Evolutionary conservation across 139 green algal species (phyloP).

Genomic region (Chlorella vulgaris): DNA sequence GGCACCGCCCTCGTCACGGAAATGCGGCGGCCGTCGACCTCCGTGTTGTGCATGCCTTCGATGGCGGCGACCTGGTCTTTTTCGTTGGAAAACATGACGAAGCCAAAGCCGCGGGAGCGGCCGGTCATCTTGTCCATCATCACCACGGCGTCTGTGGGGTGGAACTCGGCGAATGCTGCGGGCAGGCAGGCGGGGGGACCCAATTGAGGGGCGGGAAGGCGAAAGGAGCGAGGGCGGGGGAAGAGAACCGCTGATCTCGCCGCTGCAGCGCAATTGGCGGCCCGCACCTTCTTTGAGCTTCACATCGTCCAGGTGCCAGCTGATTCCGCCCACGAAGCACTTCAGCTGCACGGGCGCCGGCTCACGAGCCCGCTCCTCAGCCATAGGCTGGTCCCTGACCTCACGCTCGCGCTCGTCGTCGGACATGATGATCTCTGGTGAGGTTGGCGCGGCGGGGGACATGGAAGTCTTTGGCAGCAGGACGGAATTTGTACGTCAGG

Average conservation of each 20-base stretch:
- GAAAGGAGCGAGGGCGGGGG: neutral
- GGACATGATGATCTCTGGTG: neutral
- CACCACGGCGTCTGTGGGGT: constrained; percentile 46
- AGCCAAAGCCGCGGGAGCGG: constrained; percentile 84
- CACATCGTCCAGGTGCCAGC: constrained; percentile 60
- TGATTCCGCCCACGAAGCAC: constrained; percentile 69
- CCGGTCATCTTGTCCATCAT: constrained; percentile 70
- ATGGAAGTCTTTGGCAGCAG: no score
- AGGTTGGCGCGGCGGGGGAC: neutral
- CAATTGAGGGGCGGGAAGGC: neutral
- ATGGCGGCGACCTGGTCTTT: constrained; percentile 67
- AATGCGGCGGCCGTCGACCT: constrained; percentile 80
- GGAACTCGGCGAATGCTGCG: constrained; percentile 68
- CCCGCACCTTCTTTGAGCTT: constrained; percentile 62
- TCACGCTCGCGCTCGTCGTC: constrained; percentile 19
- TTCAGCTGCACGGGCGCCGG: constrained; percentile 44
- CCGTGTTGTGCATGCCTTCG: constrained; percentile 71
- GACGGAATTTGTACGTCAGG: no score
- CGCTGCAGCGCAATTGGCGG: neutral
- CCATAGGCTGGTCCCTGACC: constrained; percentile 2
- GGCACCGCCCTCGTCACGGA: constrained; percentile 77
- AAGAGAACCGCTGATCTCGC: neutral
- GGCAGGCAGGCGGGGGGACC: neutral
- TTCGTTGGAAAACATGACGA: constrained; percentile 79
- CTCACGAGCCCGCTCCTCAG: neutral